Conservation (phyloP, 768 basidiomycete species). For the Mrakia gelida region DNA sequence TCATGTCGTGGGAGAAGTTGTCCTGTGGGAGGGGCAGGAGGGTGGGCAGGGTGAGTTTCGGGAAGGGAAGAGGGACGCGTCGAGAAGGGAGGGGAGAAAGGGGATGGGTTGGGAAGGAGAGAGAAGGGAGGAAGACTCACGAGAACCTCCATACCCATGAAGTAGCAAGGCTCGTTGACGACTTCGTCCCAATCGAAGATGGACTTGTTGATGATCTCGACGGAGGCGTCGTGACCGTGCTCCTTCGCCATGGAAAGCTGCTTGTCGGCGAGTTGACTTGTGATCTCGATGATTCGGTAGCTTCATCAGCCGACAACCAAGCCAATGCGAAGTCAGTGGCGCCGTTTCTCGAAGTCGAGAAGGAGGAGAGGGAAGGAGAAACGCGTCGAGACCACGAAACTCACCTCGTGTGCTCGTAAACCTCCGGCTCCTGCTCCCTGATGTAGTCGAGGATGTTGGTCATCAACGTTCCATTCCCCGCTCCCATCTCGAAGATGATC, state of each 20-base stretch:
- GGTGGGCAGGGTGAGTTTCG: not conserved
- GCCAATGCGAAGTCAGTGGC: no score
- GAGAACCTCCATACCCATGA: constrained; percentile 91
- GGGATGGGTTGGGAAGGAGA: not conserved
- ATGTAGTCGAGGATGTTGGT: constrained; percentile 79
- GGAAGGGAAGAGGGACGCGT: not conserved
- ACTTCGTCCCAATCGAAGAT: constrained; percentile 76
- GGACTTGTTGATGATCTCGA: constrained; percentile 66
- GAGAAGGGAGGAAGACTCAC: constrained; percentile 52
- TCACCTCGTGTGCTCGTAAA: constrained; percentile 76
- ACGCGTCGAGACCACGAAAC: not conserved
- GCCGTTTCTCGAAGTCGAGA: not conserved
- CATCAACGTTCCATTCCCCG: constrained; percentile 94
- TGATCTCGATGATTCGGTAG: constrained; percentile 95
- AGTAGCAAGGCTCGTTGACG: constrained; percentile 80
- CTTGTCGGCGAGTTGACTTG: constrained; percentile 64
- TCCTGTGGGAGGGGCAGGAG: constrained; percentile 54
- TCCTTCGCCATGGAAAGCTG: constrained; percentile 51
- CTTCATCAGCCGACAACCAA: no score
- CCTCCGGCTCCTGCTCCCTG: constrained; percentile 67
- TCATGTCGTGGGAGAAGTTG: constrained; percentile 92
- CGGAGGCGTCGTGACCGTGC: constrained; percentile 55
- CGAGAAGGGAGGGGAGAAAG: not conserved
- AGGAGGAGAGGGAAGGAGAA: not conserved
- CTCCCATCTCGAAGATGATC: constrained; percentile 94